These are phyloP conservation scores for Prunus kanzakura DNA, from an alignment of 306 rosid genomes.

Conservation along the genomic window DNA sequence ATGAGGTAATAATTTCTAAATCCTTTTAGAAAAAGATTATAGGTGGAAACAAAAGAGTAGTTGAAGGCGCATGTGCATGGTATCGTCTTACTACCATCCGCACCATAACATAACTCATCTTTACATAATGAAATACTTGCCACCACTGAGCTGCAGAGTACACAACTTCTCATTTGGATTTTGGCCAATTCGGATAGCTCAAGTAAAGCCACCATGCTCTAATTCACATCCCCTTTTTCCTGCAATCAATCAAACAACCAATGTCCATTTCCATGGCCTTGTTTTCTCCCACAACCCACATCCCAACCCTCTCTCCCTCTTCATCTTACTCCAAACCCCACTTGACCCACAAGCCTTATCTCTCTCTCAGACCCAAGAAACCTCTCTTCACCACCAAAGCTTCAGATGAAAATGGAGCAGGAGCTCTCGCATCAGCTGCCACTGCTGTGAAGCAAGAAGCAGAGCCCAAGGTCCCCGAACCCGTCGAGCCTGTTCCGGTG, in stretches of 20 bases:
- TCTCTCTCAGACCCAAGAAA: conserved; percentile 36
- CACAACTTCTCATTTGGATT: neutral
- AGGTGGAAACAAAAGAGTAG: too few species aligned
- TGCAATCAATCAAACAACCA: conserved; percentile 1
- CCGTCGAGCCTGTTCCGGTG: conserved; percentile 22
- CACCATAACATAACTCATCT: too few species aligned
- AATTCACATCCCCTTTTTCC: conserved; percentile 11
- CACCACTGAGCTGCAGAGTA: neutral
- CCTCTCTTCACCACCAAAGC: conserved; percentile 34
- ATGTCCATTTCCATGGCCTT: conserved; percentile 71
- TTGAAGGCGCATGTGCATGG: too few species aligned
- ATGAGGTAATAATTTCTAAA: too few species aligned
- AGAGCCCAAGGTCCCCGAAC: conserved; percentile 22
- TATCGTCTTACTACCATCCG: too few species aligned
- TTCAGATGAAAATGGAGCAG: conserved; percentile 56
- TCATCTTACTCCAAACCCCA: conserved; percentile 28
- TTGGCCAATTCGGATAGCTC: conserved; percentile 15
- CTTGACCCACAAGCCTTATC: conserved; percentile 30
- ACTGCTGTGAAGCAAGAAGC: conserved; percentile 23
- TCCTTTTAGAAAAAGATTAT: too few species aligned
- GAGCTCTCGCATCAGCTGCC: conserved; percentile 34
- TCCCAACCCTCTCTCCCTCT: conserved; percentile 47
- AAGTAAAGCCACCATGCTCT: conserved; percentile 25
- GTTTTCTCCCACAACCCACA: conserved; percentile 57
- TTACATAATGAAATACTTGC: too few species aligned